Percentiles rank a stretch among this genome's conserved stretches.
phyloP scores from a whole-genome alignment of 83 land plant species.

The Isoetes engelmannii region DNA sequence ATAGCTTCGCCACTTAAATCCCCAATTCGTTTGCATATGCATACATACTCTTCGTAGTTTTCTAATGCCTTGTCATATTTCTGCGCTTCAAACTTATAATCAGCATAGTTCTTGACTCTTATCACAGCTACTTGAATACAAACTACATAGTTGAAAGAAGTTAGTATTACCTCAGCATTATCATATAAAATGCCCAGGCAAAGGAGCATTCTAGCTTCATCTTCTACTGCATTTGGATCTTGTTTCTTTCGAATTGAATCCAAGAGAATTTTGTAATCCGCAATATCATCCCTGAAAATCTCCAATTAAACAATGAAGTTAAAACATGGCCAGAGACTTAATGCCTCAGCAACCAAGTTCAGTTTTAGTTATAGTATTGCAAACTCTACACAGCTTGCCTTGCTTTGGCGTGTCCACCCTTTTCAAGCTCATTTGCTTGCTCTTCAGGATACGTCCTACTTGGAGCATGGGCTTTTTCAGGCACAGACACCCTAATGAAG shows the following conservation, averaged over 20 bases:
- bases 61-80: conserved; percentile 27
- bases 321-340: background rate
- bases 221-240: conserved; percentile 9
- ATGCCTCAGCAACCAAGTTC: background rate
- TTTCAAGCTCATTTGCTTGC: conserved; percentile 25
- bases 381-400: background rate
- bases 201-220: conserved; percentile 13
- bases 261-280: conserved; percentile 17
- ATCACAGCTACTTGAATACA: background rate
- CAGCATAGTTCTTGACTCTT: background rate
- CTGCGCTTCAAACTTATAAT: conserved; percentile 12
- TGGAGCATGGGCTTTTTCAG: conserved; percentile 5
- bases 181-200: conserved; percentile 18
- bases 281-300: conserved; percentile 14
- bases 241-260: conserved; percentile 11
- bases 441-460: conserved; percentile 23
- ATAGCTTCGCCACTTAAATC: conserved; percentile 32
- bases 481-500: conserved; percentile 9
- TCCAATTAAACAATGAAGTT: background rate
- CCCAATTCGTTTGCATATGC: conserved; percentile 17
- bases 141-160: background rate
- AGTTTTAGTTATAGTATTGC: background rate
- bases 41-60: conserved; percentile 23
- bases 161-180: conserved; percentile 15
- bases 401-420: conserved; percentile 28